A percentile compares a stretch with the other conserved stretches of the same genome.
Evolutionary conservation across 2,329 filamentous ascomycete genomes (phyloP).

Genomic region (Nemania sp.): DNA sequence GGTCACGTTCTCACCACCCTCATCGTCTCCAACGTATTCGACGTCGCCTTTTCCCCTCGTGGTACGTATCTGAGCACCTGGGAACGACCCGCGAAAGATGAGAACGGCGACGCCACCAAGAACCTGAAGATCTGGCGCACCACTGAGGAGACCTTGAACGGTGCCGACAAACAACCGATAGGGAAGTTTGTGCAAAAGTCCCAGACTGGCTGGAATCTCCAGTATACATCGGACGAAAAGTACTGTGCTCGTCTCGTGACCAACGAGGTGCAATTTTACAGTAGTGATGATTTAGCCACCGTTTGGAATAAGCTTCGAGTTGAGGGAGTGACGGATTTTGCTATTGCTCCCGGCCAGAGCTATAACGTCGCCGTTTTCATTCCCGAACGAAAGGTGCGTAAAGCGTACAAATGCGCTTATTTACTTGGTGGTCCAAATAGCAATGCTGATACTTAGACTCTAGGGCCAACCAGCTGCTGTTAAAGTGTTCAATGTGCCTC

Average conservation of each 20-base stretch:
- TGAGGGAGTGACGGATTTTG: constrained; percentile 91
- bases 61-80: constrained; percentile 96
- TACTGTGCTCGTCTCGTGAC: constrained; percentile 94
- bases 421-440: not conserved
- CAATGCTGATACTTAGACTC: constrained; percentile 21
- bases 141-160: constrained; percentile 74
- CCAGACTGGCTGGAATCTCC: constrained; percentile 95
- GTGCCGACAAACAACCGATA: constrained; percentile 76
- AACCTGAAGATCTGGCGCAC: constrained; percentile 98
- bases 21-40: constrained; percentile 86
- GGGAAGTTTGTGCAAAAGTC: constrained; percentile 96
- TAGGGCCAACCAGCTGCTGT: constrained; percentile 93
- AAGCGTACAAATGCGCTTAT: not conserved
- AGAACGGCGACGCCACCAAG: constrained; percentile 91
- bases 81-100: constrained; percentile 94
- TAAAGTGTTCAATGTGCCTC: constrained; percentile 92
- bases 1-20: constrained; percentile 81
- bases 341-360: constrained; percentile 87
- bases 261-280: constrained; percentile 98
- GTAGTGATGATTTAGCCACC: constrained; percentile 84
- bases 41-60: constrained; percentile 91
- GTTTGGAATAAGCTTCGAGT: constrained; percentile 97
- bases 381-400: constrained; percentile 88
- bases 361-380: constrained; percentile 95
- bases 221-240: constrained; percentile 93